These are phyloP conservation scores for Lepidopterella palustris DNA, from an alignment of 495 filamentous ascomycete species.

Conservation along the genomic window DNA sequence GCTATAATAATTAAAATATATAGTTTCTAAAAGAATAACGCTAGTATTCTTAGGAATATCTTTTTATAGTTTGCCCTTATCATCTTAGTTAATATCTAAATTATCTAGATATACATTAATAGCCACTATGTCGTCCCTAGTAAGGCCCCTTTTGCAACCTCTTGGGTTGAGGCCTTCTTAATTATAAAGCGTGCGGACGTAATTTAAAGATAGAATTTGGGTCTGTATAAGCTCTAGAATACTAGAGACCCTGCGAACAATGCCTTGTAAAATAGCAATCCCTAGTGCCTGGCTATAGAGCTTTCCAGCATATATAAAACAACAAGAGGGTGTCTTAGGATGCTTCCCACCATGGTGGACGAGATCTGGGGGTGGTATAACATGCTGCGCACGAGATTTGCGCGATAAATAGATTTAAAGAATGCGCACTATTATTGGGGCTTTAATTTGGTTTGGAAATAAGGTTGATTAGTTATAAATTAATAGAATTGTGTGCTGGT, in stretches of 20 bases:
- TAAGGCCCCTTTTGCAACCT: not conserved
- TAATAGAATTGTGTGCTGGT: too few relatives aligned
- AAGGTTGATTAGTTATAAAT: too few relatives aligned
- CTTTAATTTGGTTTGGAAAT: not conserved
- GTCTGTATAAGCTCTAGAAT: not conserved
- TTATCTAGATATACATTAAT: not conserved
- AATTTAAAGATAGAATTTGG: not conserved
- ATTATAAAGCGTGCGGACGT: not conserved
- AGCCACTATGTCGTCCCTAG: not conserved
- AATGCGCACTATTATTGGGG: not conserved
- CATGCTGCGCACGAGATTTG: not conserved
- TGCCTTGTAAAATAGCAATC: not conserved
- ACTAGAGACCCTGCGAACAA: not conserved
- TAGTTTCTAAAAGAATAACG: not conserved
- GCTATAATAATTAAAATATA: too few relatives aligned
- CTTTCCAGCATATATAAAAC: not conserved
- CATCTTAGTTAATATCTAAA: not conserved
- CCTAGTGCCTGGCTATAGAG: not conserved
- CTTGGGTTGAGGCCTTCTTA: not conserved
- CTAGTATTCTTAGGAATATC: not conserved
- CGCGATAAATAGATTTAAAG: not conserved
- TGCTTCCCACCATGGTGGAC: not conserved
- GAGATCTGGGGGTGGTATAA: not conserved
- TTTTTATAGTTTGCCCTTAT: not conserved
- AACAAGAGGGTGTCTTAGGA: not conserved